phyloP scores from a whole-genome alignment of 768 basidiomycete genomes.

The Mycena rosella region DNA sequence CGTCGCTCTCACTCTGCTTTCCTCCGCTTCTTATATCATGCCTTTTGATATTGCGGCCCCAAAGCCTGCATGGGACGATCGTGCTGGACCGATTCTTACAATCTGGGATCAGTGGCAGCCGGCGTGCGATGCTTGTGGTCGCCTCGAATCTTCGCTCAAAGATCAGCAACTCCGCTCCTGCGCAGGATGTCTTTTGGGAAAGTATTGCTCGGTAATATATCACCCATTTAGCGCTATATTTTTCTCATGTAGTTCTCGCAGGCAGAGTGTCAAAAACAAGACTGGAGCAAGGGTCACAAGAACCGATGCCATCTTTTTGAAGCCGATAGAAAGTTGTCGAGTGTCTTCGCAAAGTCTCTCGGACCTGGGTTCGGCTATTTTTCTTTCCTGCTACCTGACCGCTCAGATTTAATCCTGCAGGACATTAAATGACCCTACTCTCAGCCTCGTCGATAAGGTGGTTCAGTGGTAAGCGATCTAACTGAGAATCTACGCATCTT shows the following conservation, averaged over 20 bases:
- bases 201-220: slow-evolving; percentile 6
- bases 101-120: slow-evolving; percentile 12
- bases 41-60: neutral
- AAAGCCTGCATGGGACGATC: neutral
- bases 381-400: neutral
- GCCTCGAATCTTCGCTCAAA: neutral
- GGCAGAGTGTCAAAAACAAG: slow-evolving; percentile 3
- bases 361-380: neutral
- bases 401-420: neutral
- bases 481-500: neutral
- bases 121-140: slow-evolving; percentile 4
- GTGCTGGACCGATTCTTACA: neutral
- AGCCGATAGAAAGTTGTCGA: slow-evolving; percentile 17
- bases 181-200: neutral
- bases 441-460: slow-evolving; percentile 1
- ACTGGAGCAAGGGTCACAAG: slow-evolving; percentile 13
- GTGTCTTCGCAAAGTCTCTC: slow-evolving; percentile 13
- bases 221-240: neutral
- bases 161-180: neutral
- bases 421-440: slow-evolving; percentile 16
- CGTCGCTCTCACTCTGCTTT: neutral
- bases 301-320: slow-evolving; percentile 18
- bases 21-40: neutral
- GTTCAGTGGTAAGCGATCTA: slow-evolving; percentile 8
- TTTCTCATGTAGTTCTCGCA: neutral